Conservation (phyloP, 2,329 filamentous ascomycete genomes). For the Ceratocystis cacaofunesta region DNA sequence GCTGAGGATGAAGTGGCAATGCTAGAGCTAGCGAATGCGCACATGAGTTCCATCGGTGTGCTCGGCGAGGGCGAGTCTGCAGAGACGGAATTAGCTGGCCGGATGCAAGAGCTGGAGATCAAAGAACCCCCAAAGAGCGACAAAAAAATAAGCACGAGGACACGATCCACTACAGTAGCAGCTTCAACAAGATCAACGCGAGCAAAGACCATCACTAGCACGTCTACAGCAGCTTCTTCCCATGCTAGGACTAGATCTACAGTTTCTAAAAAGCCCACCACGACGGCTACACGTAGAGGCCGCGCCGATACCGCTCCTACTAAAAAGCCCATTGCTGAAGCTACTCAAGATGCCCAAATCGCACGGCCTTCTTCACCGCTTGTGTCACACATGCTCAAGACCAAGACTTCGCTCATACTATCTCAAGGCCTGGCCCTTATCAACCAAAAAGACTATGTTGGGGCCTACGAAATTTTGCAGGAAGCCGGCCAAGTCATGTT, state of each 20-base stretch:
- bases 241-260: background rate
- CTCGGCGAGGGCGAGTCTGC: background rate
- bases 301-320: background rate
- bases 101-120: slow-evolving; percentile 25
- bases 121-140: slow-evolving; percentile 18
- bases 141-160: background rate
- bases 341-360: background rate
- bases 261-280: background rate
- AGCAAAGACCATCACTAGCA: slow-evolving; percentile 16
- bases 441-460: slow-evolving; percentile 39
- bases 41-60: slow-evolving; percentile 23
- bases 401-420: slow-evolving; percentile 24
- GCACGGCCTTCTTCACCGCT: background rate
- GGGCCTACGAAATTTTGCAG: slow-evolving; percentile 41
- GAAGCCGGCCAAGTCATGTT: slow-evolving; percentile 26
- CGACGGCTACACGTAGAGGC: background rate
- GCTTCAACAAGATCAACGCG: slow-evolving; percentile 18
- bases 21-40: slow-evolving; percentile 35
- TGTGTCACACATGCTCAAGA: slow-evolving; percentile 23
- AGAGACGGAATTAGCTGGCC: slow-evolving; percentile 19
- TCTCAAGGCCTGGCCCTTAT: slow-evolving; percentile 31
- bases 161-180: slow-evolving; percentile 19
- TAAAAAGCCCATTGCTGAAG: background rate
- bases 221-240: background rate
- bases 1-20: slow-evolving; percentile 30